Conservation (phyloP, 768 basidiomycete species). For the Amanita brunnescens region DNA sequence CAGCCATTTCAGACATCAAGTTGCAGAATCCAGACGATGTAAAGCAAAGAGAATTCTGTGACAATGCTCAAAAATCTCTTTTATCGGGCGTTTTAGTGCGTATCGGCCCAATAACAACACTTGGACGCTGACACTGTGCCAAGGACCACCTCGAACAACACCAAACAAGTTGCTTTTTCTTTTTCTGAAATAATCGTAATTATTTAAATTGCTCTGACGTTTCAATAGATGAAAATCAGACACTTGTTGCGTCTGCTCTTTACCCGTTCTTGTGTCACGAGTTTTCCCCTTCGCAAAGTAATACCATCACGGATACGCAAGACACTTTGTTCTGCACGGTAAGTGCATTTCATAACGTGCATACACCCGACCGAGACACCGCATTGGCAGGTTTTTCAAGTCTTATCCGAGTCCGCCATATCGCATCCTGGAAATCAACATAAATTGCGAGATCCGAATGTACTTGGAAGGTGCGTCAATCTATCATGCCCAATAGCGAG, state of each 20-base stretch:
- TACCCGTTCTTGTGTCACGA: conserved; percentile 16
- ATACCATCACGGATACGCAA: conserved; percentile 3
- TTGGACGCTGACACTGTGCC: conserved; percentile 14
- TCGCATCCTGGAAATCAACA: conserved; percentile 33
- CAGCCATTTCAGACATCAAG: conserved; percentile 29
- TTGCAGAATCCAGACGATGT: conserved; percentile 19
- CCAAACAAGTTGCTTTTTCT: conserved; percentile 15
- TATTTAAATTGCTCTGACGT: conserved; percentile 19
- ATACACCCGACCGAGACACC: conserved; percentile 11
- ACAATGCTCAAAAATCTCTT: conserved; percentile 33
- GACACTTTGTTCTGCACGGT: conserved; percentile 7
- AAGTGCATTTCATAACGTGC: background rate
- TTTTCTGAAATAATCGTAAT: conserved; percentile 14
- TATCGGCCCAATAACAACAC: conserved; percentile 11
- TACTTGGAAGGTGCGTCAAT: conserved; percentile 40
- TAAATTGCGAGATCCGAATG: conserved; percentile 32
- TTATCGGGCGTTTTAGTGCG: conserved; percentile 46
- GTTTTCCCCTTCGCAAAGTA: conserved; percentile 15
- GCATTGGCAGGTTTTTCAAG: conserved; percentile 38
- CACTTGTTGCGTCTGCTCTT: conserved; percentile 14
- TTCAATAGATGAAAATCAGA: conserved; percentile 25
- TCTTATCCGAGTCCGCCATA: conserved; percentile 40
- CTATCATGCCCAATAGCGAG: too few species aligned
- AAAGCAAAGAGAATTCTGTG: conserved; percentile 27
- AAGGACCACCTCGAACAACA: conserved; percentile 25